phyloP scores from a whole-genome alignment of 2,329 filamentous ascomycete species.

The Phoma sp. region DNA sequence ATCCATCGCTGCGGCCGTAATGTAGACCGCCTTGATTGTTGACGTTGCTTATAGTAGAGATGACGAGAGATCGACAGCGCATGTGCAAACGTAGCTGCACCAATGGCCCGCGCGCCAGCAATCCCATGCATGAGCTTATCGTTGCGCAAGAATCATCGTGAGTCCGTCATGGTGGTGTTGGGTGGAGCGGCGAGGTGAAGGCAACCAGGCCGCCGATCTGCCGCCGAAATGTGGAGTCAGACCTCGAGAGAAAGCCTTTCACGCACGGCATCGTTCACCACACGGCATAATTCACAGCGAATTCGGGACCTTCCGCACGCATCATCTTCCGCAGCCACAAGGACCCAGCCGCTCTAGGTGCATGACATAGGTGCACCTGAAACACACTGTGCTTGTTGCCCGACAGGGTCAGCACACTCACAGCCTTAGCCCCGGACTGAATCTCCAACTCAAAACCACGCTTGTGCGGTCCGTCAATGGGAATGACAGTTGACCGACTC shows the following conservation, averaged over 20 bases:
- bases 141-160: slow-evolving; percentile 3
- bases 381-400: slow-evolving; percentile 14
- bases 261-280: slow-evolving; percentile 1
- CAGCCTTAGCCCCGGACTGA: slow-evolving; percentile 18
- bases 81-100: slow-evolving; percentile 2
- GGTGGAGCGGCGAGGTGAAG: neutral
- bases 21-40: neutral
- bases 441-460: slow-evolving; percentile 17
- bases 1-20: neutral
- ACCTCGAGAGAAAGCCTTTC: slow-evolving; percentile 10
- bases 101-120: neutral
- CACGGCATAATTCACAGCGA: slow-evolving; percentile 9
- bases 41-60: slow-evolving; percentile 12
- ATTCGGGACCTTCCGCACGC: neutral
- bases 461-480: slow-evolving; percentile 7
- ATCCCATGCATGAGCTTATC: slow-evolving; percentile 5
- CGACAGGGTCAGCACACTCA: slow-evolving; percentile 5
- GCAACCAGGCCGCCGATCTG: slow-evolving; percentile 9
- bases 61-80: slow-evolving; percentile 12
- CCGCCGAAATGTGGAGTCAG: slow-evolving; percentile 14
- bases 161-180: neutral
- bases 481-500: slow-evolving; percentile 1
- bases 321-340: slow-evolving; percentile 8
- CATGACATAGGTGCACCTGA: slow-evolving; percentile 17
- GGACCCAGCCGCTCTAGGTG: slow-evolving; percentile 5